These are phyloP conservation scores for Musa acuminata DNA, from an alignment of 176 grass and related monocot genomes.

Conservation along the genomic window DNA sequence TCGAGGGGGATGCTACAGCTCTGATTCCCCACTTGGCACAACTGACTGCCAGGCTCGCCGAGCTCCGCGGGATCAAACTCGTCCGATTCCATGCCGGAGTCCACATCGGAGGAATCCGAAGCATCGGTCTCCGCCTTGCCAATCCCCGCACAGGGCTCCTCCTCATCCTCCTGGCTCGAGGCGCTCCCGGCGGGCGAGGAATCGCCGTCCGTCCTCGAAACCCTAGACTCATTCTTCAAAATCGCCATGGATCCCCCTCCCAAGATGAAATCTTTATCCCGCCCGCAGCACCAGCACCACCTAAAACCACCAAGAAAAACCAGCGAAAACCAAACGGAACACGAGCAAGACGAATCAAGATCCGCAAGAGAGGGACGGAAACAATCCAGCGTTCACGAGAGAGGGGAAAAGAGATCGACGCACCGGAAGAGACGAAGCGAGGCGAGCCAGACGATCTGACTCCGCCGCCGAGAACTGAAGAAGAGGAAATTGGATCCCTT, in stretches of 20 bases:
- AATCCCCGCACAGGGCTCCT: constrained; percentile 26
- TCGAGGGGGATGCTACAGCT: constrained; percentile 40
- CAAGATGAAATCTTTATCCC: background rate
- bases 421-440: constrained; percentile 22
- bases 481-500: background rate
- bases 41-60: constrained; percentile 31
- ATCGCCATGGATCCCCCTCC: constrained; percentile 55
- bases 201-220: constrained; percentile 34
- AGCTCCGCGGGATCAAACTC: constrained; percentile 46
- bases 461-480: background rate
- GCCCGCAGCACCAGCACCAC: background rate
- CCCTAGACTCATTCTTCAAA: constrained; percentile 40
- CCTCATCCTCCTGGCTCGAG: constrained; percentile 39
- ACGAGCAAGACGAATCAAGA: background rate
- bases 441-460: background rate
- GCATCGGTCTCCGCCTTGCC: constrained; percentile 39
- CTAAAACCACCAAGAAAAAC: background rate
- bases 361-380: background rate
- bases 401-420: background rate
- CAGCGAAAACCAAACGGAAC: background rate
- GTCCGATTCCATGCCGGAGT: constrained; percentile 66
- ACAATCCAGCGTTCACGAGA: background rate
- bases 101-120: constrained; percentile 33
- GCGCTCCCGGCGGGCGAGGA: constrained; percentile 19
- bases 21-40: constrained; percentile 66